Percentiles rank a stretch among this genome's conserved stretches.
Conservation (phyloP, 1,284 basidiomycete species). For the Marasmius tenuissimus region DNA sequence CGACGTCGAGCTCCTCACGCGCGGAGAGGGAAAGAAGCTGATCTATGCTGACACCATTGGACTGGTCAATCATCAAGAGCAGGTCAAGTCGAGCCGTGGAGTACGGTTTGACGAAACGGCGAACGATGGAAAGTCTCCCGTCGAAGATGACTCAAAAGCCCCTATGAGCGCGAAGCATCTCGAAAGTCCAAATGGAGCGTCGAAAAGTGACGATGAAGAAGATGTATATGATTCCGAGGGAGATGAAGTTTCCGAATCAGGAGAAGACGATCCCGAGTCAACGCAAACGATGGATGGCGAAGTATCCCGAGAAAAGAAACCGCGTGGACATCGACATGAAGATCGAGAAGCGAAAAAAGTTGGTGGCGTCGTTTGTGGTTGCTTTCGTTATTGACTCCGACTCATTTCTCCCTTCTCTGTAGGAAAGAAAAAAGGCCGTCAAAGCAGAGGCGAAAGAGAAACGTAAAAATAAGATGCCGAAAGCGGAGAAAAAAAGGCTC, state of each 20-base stretch:
- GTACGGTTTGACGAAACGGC: constrained; percentile 18
- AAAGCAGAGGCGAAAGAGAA: constrained; percentile 89
- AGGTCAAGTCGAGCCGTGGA: constrained; percentile 13
- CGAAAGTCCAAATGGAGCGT: background rate
- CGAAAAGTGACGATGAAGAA: background rate
- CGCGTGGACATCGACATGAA: constrained; percentile 87
- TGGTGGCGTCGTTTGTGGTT: constrained; percentile 15
- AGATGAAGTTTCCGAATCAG: constrained; percentile 27
- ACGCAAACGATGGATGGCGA: constrained; percentile 10
- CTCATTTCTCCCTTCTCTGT: constrained; percentile 9
- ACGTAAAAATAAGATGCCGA: constrained; percentile 91
- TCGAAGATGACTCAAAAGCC: constrained; percentile 25
- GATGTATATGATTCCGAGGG: constrained; percentile 2
- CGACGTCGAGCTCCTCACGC: constrained; percentile 73
- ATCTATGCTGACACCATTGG: constrained; percentile 89
- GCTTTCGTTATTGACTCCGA: constrained; percentile 5
- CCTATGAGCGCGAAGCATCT: background rate
- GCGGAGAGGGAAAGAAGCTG: constrained; percentile 69
- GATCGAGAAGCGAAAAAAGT: constrained; percentile 93
- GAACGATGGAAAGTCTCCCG: constrained; percentile 16
- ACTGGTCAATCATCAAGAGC: constrained; percentile 40
- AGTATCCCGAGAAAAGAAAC: constrained; percentile 50
- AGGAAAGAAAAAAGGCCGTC: constrained; percentile 88
- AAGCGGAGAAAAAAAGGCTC: constrained; percentile 86
- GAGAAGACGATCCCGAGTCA: background rate